phyloP scores from a whole-genome alignment of 495 filamentous ascomycete genomes.

The Neurospora africana region DNA sequence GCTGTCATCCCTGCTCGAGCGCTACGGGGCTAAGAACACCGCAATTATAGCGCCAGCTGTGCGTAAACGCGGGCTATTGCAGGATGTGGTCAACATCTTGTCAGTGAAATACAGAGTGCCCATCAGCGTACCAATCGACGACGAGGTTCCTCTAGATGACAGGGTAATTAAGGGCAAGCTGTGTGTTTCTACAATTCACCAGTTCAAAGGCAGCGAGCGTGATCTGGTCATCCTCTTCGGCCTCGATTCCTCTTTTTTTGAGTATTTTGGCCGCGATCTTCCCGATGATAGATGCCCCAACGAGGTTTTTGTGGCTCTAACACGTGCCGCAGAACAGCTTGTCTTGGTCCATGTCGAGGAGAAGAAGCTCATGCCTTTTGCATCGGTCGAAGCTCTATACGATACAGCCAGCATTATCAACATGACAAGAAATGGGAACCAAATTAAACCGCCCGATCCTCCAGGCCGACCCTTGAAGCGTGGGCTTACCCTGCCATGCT shows the following conservation, averaged over 20 bases:
- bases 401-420: slow-evolving; percentile 1
- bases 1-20: neutral
- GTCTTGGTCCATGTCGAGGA: neutral
- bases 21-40: slow-evolving; percentile 1
- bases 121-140: neutral
- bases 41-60: slow-evolving; percentile 1
- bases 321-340: slow-evolving; percentile 1
- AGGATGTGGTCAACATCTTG: neutral
- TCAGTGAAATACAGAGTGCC: neutral
- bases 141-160: slow-evolving; percentile 3
- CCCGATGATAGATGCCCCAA: slow-evolving; percentile 2
- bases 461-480: slow-evolving; percentile 2
- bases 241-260: slow-evolving; percentile 1
- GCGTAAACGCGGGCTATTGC: neutral
- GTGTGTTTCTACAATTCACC: slow-evolving; percentile 8
- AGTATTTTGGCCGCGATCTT: slow-evolving; percentile 1
- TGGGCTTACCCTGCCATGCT: neutral
- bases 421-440: neutral
- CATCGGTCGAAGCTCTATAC: slow-evolving; percentile 1
- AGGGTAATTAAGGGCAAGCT: slow-evolving; percentile 5
- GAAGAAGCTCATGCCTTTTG: slow-evolving; percentile 3
- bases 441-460: neutral
- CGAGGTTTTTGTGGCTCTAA: slow-evolving; percentile 2
- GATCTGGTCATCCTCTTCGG: slow-evolving; percentile 5
- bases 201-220: slow-evolving; percentile 10